Evolutionary conservation across 1,284 basidiomycete species (phyloP).

Genomic region (Apiotrichum sp.): DNA sequence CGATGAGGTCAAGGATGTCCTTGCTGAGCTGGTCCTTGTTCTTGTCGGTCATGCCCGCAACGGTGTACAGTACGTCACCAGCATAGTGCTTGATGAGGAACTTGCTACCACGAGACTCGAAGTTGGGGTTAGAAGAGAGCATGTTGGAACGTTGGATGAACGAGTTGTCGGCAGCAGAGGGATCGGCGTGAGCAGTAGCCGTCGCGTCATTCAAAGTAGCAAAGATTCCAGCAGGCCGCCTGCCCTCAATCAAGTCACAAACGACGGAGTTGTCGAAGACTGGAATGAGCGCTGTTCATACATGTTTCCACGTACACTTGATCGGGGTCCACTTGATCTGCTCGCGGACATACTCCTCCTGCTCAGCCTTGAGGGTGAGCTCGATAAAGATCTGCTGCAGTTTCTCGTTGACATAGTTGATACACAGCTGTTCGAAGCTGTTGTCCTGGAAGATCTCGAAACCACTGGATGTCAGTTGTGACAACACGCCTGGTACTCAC

Average conservation of each 20-base stretch:
- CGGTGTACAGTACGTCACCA: slow-evolving; percentile 97
- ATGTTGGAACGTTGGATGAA: slow-evolving; percentile 86
- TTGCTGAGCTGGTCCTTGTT: slow-evolving; percentile 97
- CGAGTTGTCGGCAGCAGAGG: slow-evolving; percentile 90
- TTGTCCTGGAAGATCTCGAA: slow-evolving; percentile 99
- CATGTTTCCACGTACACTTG: slow-evolving; percentile 54
- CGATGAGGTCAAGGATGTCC: slow-evolving; percentile 86
- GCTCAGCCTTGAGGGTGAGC: slow-evolving; percentile 95
- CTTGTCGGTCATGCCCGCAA: slow-evolving; percentile 98
- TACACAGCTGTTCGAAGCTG: slow-evolving; percentile 97
- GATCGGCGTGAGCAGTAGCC: slow-evolving; percentile 96
- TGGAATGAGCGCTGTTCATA: slow-evolving; percentile 6
- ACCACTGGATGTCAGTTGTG: slow-evolving; percentile 43
- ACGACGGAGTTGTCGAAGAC: slow-evolving; percentile 60
- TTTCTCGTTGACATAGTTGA: slow-evolving; percentile 99
- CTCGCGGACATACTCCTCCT: slow-evolving; percentile 97
- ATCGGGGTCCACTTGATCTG: slow-evolving; percentile 99
- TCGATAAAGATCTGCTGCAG: slow-evolving; percentile 99
- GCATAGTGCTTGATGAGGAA: slow-evolving; percentile 93
- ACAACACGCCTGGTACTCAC: slow-evolving; percentile 23
- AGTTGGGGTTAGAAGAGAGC: slow-evolving; percentile 77
- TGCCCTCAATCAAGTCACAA: slow-evolving; percentile 95
- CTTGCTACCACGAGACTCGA: slow-evolving; percentile 82
- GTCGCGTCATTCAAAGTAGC: slow-evolving; percentile 97
- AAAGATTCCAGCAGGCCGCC: slow-evolving; percentile 92